Percentiles rank a stretch among this genome's conserved stretches.
phyloP scores from a whole-genome alignment of 106 monocot genomes.

The Dioscorea zingiberensis region DNA sequence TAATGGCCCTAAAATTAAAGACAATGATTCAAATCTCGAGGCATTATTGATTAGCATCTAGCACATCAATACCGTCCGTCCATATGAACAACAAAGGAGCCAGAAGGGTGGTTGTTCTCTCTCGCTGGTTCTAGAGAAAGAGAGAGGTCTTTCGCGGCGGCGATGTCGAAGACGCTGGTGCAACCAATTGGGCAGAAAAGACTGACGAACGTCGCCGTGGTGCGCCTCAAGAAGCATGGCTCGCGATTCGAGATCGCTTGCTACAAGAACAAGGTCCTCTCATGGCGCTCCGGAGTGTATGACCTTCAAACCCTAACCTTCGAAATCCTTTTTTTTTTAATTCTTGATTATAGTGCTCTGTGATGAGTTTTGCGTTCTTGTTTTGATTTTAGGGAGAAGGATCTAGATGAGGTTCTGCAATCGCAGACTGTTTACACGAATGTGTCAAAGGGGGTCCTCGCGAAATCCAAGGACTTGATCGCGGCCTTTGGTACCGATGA shows the following conservation, averaged over 20 bases:
- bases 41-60: too few species aligned
- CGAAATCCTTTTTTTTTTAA: not conserved
- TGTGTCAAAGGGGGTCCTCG: conserved; percentile 86
- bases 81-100: too few species aligned
- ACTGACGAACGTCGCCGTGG: conserved; percentile 96
- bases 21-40: too few species aligned
- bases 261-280: conserved; percentile 99
- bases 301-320: not conserved
- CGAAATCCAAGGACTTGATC: conserved; percentile 76
- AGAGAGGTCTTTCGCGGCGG: conserved; percentile 5
- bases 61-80: too few species aligned
- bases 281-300: conserved; percentile 89
- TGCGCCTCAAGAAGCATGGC: conserved; percentile 87
- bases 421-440: conserved; percentile 81
- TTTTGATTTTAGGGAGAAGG: conserved; percentile 54
- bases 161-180: conserved; percentile 66
- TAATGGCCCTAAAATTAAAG: too few species aligned
- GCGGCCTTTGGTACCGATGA: conserved; percentile 71
- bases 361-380: too few species aligned
- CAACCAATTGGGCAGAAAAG: conserved; percentile 97
- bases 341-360: not conserved
- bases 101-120: not conserved
- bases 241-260: conserved; percentile 96
- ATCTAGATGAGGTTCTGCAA: conserved; percentile 87
- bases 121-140: not conserved